Conservation (phyloP, 768 basidiomycete species). For the Boletus subparvulus region DNA sequence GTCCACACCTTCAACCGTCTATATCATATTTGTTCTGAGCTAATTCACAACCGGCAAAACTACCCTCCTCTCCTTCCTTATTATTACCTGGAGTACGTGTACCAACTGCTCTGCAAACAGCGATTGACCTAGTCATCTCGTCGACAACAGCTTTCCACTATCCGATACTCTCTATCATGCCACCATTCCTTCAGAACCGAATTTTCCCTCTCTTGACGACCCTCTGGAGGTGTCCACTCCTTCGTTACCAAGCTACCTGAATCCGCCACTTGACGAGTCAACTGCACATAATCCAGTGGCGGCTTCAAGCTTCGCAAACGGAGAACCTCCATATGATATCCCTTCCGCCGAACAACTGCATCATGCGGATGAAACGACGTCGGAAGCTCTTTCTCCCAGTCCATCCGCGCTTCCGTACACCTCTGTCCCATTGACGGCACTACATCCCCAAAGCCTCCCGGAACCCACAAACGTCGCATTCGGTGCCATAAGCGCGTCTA, state of each 20-base stretch:
- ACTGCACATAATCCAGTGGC: not conserved
- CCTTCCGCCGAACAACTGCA: not conserved
- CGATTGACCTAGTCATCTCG: not conserved
- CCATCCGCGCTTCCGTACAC: not conserved
- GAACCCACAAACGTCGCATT: not conserved
- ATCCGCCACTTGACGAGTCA: not conserved
- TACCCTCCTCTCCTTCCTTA: not conserved
- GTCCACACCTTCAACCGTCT: not conserved
- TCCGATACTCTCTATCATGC: not conserved
- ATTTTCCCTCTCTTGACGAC: not conserved
- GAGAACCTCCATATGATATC: not conserved
- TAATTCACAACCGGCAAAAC: not conserved
- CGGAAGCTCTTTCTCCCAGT: not conserved
- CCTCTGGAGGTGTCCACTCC: not conserved
- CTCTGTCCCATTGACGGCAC: no score
- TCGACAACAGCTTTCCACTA: not conserved
- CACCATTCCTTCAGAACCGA: not conserved
- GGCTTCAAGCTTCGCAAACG: not conserved
- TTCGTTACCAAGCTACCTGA: not conserved
- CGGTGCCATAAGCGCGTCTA: not conserved
- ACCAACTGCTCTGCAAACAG: not conserved
- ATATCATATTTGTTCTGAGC: not conserved
- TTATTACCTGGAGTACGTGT: conserved; percentile 2
- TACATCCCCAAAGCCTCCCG: not conserved
- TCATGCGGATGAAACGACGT: not conserved